Base-by-base conservation (phyloP, 352 stramenopile species). In the Pythium vanterpoolii region DNA sequence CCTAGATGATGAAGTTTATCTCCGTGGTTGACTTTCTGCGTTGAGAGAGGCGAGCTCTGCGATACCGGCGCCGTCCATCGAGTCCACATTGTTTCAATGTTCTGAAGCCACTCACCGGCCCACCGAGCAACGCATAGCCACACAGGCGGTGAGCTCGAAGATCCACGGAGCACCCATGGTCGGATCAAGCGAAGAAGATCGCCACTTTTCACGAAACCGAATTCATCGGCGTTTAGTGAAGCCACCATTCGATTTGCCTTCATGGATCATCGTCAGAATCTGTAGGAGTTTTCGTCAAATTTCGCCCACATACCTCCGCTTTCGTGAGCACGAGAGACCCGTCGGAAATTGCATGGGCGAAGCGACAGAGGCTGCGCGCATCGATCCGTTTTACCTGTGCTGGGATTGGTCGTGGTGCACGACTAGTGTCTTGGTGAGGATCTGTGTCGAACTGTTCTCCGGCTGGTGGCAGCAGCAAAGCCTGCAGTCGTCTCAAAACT, bases 151-250 rank as follows among this genome's bases (percentile, higher is more conserved):
- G 68, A 62, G 18, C 70, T 56, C 38, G 70, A 71, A n/a, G 73
- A 66, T 26, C 44, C 52, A 30, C 48, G 47, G 26, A 66, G 33
- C 14, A 79, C 21, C 79, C 76, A 87, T 3, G 30, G 14, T 62
- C 71, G 79, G 60, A 86, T 60, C n/a, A 74, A 44, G 23, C 79
- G 79, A 24, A 84, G 39, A 26, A 87, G 58, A 27, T 89, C 75
- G 27, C 72, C 70, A n/a, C 66, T 76, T 18, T 71, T 74, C 14
- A 76, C 75, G 33, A 72, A 58, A n/a, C 76, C 76, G 14, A 84
- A 67, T 18, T 78, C 61, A 31, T 83, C 74, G 5, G 53, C 40
- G 21, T 58, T 19, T 55, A 87, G 68, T 28, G 72, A 62, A n/a
- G 39, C 4, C 9, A 79, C 19, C 13, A 86, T 57, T 1, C 21